Evolutionary conservation across 2,329 filamentous ascomycete genomes (phyloP), one percentile per base, ranked within the genome.

Genomic region (Fusarium palustre): DNA sequence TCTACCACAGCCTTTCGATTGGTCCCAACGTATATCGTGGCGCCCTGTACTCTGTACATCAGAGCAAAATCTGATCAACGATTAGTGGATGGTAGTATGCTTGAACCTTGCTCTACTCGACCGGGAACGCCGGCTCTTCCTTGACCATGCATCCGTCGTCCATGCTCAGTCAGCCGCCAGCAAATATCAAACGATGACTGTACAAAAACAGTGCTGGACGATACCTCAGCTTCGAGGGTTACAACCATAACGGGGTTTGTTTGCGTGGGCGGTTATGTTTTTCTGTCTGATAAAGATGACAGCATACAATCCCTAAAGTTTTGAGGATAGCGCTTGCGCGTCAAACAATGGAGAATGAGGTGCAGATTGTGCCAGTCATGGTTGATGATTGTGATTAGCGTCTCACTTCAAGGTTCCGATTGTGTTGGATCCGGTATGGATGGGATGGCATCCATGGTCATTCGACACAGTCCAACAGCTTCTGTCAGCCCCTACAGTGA

Each of bases 131-230:
- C 67, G 63, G 58, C 67, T 64, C 57, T 55, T 54, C 53, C 66
- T 69, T 59, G 52, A 48, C 41, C 53, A 49, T 67, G 53, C 61
- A 59, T 66, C 54, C 61, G 55, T 66, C 54, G 52, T 59, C 41
- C 66, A 53, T 67, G 62, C 66, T 67, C 66, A 70, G 61, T 70
- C 62, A 67, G 62, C 66, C 61, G 57, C 66, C 53, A 69, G 49
- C 36, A 24, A 47, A 55, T 49, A 48, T 42, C 18, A 38, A 36
- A 39, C 42, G 18, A 30, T 20, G n/a, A 48, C 22, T 48, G 30
- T 34, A 41, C n/a, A n/a, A n/a, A 20, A 24, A 7, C 13, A 18
- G 24, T 28, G 25, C 41, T 25, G 15, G 22, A 28, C 41, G 24
- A 43, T 43, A 20, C 47, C 24, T 38, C 31, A 28, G 30, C 34